Base-by-base conservation (phyloP, 768 basidiomycete species). In the Sporobolomyces phaffii region DNA sequence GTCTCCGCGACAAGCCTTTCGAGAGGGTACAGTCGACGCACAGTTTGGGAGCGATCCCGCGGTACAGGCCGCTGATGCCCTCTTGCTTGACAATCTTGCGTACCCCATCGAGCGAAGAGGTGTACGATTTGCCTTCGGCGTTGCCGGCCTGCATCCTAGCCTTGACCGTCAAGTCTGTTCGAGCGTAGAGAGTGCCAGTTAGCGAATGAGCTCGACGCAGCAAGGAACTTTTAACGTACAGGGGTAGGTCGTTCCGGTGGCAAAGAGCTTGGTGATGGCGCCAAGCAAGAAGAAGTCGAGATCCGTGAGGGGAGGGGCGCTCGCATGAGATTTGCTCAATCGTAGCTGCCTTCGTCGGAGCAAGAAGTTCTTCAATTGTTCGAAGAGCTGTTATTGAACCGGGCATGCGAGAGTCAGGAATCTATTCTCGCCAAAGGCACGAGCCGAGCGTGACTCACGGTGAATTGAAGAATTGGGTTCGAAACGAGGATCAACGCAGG, bases 241-340 rank as follows among this genome's bases (percentile, higher is more conserved):
- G 5, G 88, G 88, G 77, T 90, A 90, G 4, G 88, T 89, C 5
- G 81, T 74, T 8, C 82, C 80, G 1, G 82, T 83, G 20, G 82
- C 82, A 11, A 81, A 83, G 11, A 97, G 83, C 77, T 99, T 98
- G 15, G 91, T 90, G 44, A 94, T 76, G 1, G 96, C 96, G 3
- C 94, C 94, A n/a, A 98, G 84, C 66, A 92, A 73, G 81, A 99
- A 97, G 78, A 91, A 88, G 76, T 99, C 94, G 82, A 85, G 83
- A 74, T 96, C 91, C 13, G 84, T 82, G 41, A 98, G 80, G 72
- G 59, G 73, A 31, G 73, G 81, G 45, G 79, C 80, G 43, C 78
- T 61, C 61, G 45, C 65, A 47, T 76, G 62, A 79, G 51, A 81
- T 83, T 54, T 81, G 78, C 38, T 80, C 81, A 56, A 82, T 81